Base-by-base conservation (phyloP, 164 flowering plant species). In the Kingdonia uniflora region DNA sequence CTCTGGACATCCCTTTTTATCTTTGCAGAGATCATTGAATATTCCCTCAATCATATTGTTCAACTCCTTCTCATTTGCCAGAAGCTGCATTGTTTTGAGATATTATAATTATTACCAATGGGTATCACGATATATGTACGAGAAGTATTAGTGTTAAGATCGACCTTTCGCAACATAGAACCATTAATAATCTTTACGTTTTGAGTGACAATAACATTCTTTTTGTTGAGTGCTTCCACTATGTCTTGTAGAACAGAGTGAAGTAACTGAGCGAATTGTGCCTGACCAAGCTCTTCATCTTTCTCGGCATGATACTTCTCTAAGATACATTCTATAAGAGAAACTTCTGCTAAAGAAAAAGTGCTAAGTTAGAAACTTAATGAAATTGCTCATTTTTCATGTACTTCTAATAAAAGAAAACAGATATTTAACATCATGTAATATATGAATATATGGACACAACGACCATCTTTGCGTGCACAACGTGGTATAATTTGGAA, bases 201-300 rank as follows among this genome's bases (percentile, higher is more conserved):
- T 51, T 7, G 40, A 7, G 69, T 82, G 50, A 74, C 40, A 44
- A 79, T 59, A 56, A 69, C 65, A 59, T 46, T 73, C 56, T 82
- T 74, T 48, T 55, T 55, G 20, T 78, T 61, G 42, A 85, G 64
- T 20, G 66, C 71, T 57, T 80, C 79, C 15, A 82, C 84, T 49
- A 81, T 51, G 40, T 80, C 87, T 63, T 82, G 84, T 42, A 85
- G 71, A 60, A 82, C 63, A 55, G 57, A 65, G 74, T 82, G 89
- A 29, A 85, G 85, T 42, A 80, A 42, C 37, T 74, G 59, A 2
- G 89, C 89, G 69, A 80, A 82, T 65, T 85, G 89, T 52, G 87
- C 82, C 67, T 85, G 87, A 41, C 89, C 95, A 60, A 85, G 52
- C 57, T 67, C 75, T 49, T 71, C 82, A 42, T 72, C 77, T 1